Conservation (phyloP, 352 stramenopile genomes). For the Halophytophthora polymorphica region DNA sequence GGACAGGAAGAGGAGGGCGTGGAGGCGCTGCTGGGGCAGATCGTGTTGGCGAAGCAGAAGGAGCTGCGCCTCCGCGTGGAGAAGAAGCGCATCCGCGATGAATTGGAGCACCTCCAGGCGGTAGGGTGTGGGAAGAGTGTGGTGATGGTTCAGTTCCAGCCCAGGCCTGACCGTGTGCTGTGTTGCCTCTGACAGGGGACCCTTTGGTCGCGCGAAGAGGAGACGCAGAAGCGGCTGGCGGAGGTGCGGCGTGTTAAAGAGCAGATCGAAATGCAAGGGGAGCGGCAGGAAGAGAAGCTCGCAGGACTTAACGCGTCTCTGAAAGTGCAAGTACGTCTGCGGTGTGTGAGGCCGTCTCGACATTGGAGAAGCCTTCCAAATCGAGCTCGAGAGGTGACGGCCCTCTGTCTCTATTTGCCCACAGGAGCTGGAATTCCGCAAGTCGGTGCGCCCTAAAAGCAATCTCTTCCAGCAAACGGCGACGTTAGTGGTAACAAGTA, state of each 20-base stretch:
- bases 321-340: slow-evolving; percentile 20
- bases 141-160: neutral
- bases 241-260: slow-evolving; percentile 30
- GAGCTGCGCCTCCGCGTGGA: slow-evolving; percentile 63
- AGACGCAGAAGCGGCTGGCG: slow-evolving; percentile 43
- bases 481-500: slow-evolving; percentile 8
- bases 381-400: no score
- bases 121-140: slow-evolving; percentile 15
- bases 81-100: slow-evolving; percentile 60
- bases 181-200: slow-evolving; percentile 17
- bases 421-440: slow-evolving; percentile 34
- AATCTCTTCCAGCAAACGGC: slow-evolving; percentile 28
- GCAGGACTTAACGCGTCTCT: slow-evolving; percentile 29
- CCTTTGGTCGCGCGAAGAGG: slow-evolving; percentile 45
- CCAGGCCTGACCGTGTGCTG: neutral
- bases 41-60: slow-evolving; percentile 52
- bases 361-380: no score
- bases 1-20: slow-evolving; percentile 42
- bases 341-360: no score
- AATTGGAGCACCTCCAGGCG: slow-evolving; percentile 42
- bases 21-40: slow-evolving; percentile 51
- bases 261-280: slow-evolving; percentile 28
- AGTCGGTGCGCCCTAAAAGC: slow-evolving; percentile 8
- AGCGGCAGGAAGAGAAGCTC: slow-evolving; percentile 31
- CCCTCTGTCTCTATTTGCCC: neutral